These are phyloP conservation scores for Xylariaceae sp. DNA, from an alignment of 2,329 filamentous ascomycete genomes.

Conservation along the genomic window DNA sequence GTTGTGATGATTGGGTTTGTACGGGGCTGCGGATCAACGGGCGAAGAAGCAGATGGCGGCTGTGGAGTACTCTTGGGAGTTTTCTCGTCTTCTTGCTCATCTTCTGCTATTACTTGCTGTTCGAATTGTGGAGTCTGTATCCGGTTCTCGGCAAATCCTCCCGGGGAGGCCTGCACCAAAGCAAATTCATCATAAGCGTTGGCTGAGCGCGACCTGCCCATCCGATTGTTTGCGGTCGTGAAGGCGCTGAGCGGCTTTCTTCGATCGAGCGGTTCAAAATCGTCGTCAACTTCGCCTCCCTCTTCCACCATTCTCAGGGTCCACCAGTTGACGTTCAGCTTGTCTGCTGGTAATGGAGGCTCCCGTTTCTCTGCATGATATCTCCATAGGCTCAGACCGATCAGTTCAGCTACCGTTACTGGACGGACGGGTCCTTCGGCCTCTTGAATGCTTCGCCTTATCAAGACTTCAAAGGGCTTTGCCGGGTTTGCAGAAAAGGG, in stretches of 20 bases:
- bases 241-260: constrained; percentile 72
- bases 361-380: constrained; percentile 73
- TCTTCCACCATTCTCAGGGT: constrained; percentile 78
- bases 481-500: constrained; percentile 61
- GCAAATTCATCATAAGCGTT: constrained; percentile 81
- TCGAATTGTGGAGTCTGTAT: constrained; percentile 61
- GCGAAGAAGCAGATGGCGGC: constrained; percentile 30
- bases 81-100: constrained; percentile 36
- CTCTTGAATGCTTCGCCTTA: constrained; percentile 63
- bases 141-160: constrained; percentile 65
- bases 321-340: constrained; percentile 76
- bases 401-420: constrained; percentile 73
- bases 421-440: constrained; percentile 56
- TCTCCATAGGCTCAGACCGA: constrained; percentile 71
- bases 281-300: constrained; percentile 77
- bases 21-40: constrained; percentile 34
- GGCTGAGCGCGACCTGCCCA: constrained; percentile 55
- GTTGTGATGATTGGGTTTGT: constrained; percentile 59
- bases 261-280: constrained; percentile 73
- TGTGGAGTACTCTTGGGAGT: constrained; percentile 47
- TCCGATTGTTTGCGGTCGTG: constrained; percentile 73
- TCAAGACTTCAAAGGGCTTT: constrained; percentile 65
- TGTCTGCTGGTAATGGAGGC: constrained; percentile 57
- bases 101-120: constrained; percentile 41
- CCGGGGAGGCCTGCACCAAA: constrained; percentile 64